A percentile compares a stretch with the other conserved stretches of the same genome.
phyloP scores from a whole-genome alignment of 306 rosid genomes.

The Elaeagnus macrophylla region DNA sequence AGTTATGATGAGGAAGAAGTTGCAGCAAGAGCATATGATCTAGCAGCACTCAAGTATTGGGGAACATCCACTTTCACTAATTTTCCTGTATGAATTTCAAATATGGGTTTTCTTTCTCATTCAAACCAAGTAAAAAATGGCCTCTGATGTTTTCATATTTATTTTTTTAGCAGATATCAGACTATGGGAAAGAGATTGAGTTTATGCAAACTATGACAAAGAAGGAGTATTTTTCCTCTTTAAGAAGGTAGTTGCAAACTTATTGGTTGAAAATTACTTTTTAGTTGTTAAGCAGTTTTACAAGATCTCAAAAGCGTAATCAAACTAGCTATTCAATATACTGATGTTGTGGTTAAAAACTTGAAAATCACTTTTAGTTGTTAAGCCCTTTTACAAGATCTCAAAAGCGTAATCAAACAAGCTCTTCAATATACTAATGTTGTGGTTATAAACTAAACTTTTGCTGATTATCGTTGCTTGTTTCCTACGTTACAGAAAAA shows the following conservation, averaged over 20 bases:
- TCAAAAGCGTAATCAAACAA: too few relatives aligned
- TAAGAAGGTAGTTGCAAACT: slow-evolving; percentile 90
- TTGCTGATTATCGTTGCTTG: background rate
- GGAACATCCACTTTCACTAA: slow-evolving; percentile 75
- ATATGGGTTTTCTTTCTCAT: too few relatives aligned
- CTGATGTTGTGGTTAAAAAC: too few relatives aligned
- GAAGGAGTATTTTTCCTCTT: slow-evolving; percentile 84
- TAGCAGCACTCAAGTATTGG: slow-evolving; percentile 90
- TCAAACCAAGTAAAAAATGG: too few relatives aligned
- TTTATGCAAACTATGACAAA: slow-evolving; percentile 64
- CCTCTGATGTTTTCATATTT: background rate
- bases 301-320: too few relatives aligned
- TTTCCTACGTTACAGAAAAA: slow-evolving; percentile 37
- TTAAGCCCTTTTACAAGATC: too few relatives aligned
- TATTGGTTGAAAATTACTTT: too few relatives aligned
- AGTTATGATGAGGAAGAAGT: slow-evolving; percentile 88
- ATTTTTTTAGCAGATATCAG: slow-evolving; percentile 37
- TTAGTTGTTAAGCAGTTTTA: background rate
- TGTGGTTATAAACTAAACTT: too few relatives aligned
- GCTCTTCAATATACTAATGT: too few relatives aligned
- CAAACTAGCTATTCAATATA: too few relatives aligned
- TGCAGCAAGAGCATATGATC: slow-evolving; percentile 91
- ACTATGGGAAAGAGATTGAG: slow-evolving; percentile 67
- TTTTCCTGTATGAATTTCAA: slow-evolving; percentile 44
- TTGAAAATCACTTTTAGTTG: too few relatives aligned